A percentile compares a stretch with the other conserved stretches of the same genome.
Conservation (phyloP, 139 green algal genomes). For the Picochlorum sp. region DNA sequence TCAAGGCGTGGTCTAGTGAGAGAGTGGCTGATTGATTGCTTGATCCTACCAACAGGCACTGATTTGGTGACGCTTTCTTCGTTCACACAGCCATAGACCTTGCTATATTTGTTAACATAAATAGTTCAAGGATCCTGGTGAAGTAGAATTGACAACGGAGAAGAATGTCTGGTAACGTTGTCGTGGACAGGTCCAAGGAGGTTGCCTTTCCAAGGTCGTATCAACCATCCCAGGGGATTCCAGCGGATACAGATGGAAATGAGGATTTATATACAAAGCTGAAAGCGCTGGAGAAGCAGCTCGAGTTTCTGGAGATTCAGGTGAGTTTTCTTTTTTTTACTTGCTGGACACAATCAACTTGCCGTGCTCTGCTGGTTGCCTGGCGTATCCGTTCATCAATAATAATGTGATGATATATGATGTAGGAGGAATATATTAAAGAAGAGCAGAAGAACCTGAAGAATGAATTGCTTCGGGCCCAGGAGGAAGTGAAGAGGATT, state of each 20-base stretch:
- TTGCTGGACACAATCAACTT: neutral
- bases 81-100: too few relatives aligned
- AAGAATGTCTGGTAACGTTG: constrained; percentile 11
- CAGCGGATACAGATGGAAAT: neutral
- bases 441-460: constrained; percentile 98
- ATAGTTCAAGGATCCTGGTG: neutral
- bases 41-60: too few relatives aligned
- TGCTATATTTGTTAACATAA: too few relatives aligned
- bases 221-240: neutral
- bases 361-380: too few relatives aligned
- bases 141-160: neutral
- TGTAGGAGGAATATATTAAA: constrained; percentile 98
- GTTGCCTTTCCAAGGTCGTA: neutral
- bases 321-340: constrained; percentile 11
- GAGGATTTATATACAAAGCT: constrained; percentile 75
- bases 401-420: too few relatives aligned
- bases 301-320: constrained; percentile 99
- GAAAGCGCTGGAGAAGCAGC: constrained; percentile 86
- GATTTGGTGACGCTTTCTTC: too few relatives aligned
- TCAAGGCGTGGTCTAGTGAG: too few relatives aligned
- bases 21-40: too few relatives aligned
- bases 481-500: constrained; percentile 71
- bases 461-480: constrained; percentile 91
- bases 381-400: too few relatives aligned
- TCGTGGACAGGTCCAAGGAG: neutral